phyloP scores from a whole-genome alignment of 306 rosid species.

The Acacia acuminata region DNA sequence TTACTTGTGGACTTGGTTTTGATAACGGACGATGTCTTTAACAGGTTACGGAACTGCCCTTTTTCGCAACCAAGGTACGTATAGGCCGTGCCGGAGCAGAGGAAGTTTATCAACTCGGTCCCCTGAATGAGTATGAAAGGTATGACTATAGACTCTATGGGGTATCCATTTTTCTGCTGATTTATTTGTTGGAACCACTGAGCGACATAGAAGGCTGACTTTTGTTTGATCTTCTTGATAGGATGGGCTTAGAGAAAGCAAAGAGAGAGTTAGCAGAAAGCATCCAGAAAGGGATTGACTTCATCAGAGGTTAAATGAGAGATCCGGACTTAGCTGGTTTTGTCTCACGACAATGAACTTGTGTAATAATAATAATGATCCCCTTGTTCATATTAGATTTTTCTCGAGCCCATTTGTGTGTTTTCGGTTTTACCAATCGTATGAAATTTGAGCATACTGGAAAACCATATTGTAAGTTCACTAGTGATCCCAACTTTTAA shows the following conservation, averaged over 20 bases:
- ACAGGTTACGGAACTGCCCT: slow-evolving; percentile 94
- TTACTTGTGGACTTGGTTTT: neutral
- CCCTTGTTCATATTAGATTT: slow-evolving; percentile 32
- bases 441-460: slow-evolving; percentile 21
- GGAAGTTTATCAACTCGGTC: slow-evolving; percentile 76
- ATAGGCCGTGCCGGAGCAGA: slow-evolving; percentile 84
- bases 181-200: slow-evolving; percentile 23
- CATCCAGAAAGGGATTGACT: slow-evolving; percentile 69
- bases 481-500: neutral
- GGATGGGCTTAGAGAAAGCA: slow-evolving; percentile 77
- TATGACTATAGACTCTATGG: slow-evolving; percentile 9
- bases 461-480: neutral
- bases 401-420: slow-evolving; percentile 14
- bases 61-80: slow-evolving; percentile 83
- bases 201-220: slow-evolving; percentile 13
- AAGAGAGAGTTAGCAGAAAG: slow-evolving; percentile 61
- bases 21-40: neutral
- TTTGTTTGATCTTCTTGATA: slow-evolving; percentile 16
- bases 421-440: slow-evolving; percentile 14
- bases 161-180: neutral
- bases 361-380: slow-evolving; percentile 10
- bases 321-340: slow-evolving; percentile 6
- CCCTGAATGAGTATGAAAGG: slow-evolving; percentile 89
- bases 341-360: slow-evolving; percentile 21
- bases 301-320: slow-evolving; percentile 46